Conservation (phyloP, 1,284 basidiomycete species). For the Cutaneotrichosporon cutaneum region DNA sequence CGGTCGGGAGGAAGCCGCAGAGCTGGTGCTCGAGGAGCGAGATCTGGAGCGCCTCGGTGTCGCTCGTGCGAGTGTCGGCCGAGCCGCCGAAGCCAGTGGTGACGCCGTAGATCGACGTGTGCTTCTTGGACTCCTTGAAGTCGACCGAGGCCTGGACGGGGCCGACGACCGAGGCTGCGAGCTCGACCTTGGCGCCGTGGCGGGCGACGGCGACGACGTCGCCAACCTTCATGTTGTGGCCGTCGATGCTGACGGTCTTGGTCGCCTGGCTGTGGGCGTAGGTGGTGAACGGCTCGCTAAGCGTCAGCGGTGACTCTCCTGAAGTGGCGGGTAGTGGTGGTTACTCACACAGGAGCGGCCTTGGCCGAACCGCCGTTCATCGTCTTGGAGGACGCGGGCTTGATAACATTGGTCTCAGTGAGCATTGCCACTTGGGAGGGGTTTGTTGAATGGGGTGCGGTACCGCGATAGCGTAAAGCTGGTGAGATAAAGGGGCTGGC, state of each 20-base stretch:
- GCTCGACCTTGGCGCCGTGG: slow-evolving; percentile 19
- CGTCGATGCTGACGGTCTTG: slow-evolving; percentile 22
- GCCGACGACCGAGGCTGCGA: slow-evolving; percentile 13
- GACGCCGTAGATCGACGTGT: slow-evolving; percentile 28
- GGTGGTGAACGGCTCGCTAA: slow-evolving; percentile 23
- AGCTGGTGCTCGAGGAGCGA: slow-evolving; percentile 30
- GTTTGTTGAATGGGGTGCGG: slow-evolving; percentile 1
- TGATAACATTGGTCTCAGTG: slow-evolving; percentile 4
- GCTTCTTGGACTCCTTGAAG: slow-evolving; percentile 28
- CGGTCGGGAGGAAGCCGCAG: slow-evolving; percentile 25
- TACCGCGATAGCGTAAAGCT: slow-evolving; percentile 6
- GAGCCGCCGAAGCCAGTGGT: slow-evolving; percentile 27
- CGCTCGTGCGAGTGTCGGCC: slow-evolving; percentile 25
- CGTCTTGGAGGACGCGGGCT: slow-evolving; percentile 1
- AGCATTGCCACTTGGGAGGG: slow-evolving; percentile 3
- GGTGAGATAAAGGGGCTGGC: neutral
- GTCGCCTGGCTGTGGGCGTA: slow-evolving; percentile 11
- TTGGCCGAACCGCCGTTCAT: neutral
- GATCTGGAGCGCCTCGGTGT: slow-evolving; percentile 27
- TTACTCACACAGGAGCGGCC: neutral
- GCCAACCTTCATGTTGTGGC: slow-evolving; percentile 18
- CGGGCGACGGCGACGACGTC: slow-evolving; percentile 26
- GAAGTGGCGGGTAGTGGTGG: neutral
- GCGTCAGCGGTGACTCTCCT: neutral
- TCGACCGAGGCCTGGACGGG: slow-evolving; percentile 22